These are phyloP conservation scores for Trichosporon sp. DNA, from an alignment of 1,284 basidiomycete species.

Conservation along the genomic window DNA sequence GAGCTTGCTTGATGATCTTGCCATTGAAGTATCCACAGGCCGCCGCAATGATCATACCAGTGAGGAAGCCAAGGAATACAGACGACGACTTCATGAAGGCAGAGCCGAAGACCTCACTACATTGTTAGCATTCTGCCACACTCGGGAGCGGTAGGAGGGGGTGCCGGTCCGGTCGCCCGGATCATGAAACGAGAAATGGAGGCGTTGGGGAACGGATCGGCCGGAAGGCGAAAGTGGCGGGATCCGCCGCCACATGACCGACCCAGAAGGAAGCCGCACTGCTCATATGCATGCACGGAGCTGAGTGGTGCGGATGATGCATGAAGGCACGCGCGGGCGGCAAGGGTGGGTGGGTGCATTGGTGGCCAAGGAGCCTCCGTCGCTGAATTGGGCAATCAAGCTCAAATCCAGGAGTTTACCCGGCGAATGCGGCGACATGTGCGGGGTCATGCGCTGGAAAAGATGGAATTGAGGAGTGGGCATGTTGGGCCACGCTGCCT, in stretches of 20 bases:
- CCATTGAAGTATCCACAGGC: conserved; percentile 31
- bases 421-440: not conserved
- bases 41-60: conserved; percentile 31
- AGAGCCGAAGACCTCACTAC: conserved; percentile 32
- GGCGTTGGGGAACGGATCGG: not conserved
- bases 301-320: not conserved
- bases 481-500: not conserved
- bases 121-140: not conserved
- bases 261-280: not conserved
- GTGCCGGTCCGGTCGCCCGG: not conserved
- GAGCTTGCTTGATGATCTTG: conserved; percentile 21
- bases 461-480: not conserved
- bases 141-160: not conserved
- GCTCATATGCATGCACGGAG: not conserved
- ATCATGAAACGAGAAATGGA: not conserved
- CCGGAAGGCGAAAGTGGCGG: not conserved
- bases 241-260: not conserved
- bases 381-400: no score
- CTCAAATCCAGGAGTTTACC: not conserved
- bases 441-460: not conserved
- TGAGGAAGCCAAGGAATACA: conserved; percentile 33
- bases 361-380: no score
- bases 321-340: not conserved
- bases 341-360: not conserved
- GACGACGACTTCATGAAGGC: conserved; percentile 35